Evolutionary conservation across 2,329 filamentous ascomycete species (phyloP), one percentile per base, ranked within the genome.

Genomic region (Venturia carpophila): DNA sequence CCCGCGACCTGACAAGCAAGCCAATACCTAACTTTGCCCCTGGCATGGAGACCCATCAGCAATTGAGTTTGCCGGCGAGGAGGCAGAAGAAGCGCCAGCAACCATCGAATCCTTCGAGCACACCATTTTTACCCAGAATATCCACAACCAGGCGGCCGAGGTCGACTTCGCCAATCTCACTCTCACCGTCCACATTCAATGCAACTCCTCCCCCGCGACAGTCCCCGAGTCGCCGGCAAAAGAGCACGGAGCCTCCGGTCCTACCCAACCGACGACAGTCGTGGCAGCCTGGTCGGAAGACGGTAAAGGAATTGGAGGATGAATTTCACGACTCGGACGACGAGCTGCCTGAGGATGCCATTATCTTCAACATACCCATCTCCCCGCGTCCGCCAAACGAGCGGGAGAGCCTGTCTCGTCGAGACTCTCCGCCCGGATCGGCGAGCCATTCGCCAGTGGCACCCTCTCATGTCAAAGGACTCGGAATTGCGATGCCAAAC

Each of bases 281-380:
- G 58, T 92, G 88, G 89, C 88, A 91, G 73, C 83, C 87, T 0
- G 83, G 79, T 56, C 81, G 87, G 66, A 93, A 91, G 74, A 85
- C 87, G 0, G 80, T 84, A 0, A 77, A 86, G 67, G 85, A 92
- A 70, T 79, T 91, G 63, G 90, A 94, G 73, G 83, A 84, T 64
- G 90, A 93, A 72, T 92, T 91, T 69, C 88, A 92, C 69, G 88
- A 92, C 64, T 87, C 85, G 64, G 89, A 92, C 71, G 85, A 90
- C 67, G 82, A 83, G 66, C 87, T 94, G 39, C 90, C 90, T 0
- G 89, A 92, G 34, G 89, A 90, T 64, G 83, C 90, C 30, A 82
- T 92, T 63, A 83, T 94, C 60, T 89, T 91, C 76, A 94, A 94
- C 68, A 87, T 94, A 1, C 90, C 90, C 5, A 85, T 94, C 58